Base-by-base conservation (phyloP, 208 protist genomes). In the Vickermania spadyakhi region DNA sequence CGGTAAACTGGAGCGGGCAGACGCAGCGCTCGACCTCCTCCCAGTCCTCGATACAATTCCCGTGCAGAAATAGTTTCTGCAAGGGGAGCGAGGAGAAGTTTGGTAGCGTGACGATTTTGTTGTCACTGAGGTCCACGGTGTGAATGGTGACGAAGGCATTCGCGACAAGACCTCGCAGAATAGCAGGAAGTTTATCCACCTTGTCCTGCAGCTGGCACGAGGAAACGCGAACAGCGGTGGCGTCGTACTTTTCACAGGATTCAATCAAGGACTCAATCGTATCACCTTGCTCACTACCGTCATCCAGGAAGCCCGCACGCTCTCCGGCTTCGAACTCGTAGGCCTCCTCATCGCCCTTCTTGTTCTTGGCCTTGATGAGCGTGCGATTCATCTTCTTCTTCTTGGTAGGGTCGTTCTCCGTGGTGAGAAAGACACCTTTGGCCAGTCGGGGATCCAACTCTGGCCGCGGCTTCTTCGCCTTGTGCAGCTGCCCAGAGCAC, bases 291-390 rank as follows among this genome's bases (percentile, higher is more conserved):
- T 22, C 27, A 0, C 53, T 31, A 28, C 18, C 45, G 23, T 69
- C 53, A 28, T 75, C 54, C 27, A 85, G 52, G 51, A 83, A 72
- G 11, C 62, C 69, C 50, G 74, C 78, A 22, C 80, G 70, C 18
- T 78, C 55, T 28, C 60, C 69, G 25, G 53, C 56, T 18, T 81
- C 72, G 69, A 94, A 88, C 70, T 94, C 87, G 68, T 94, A 94
- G 23, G 84, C 87, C 70, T 94, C 81, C 72, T 94, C 87, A 55
- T 94, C 87, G 11, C 87, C 87, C 11, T 70, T 52, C 68, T 91
- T 91, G 68, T 94, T 94, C 52, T 79, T 77, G 11, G 87, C 87
- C 67, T 89, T 91, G 65, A 94, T 84, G 50, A 94, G 70, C 31
- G 78, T 79, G 22, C 82, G 80, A 23, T 55, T 63, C 1, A 65